Evolutionary conservation across 805 yeast species (phyloP).

Genomic region (Priceomyces haplophilus): DNA sequence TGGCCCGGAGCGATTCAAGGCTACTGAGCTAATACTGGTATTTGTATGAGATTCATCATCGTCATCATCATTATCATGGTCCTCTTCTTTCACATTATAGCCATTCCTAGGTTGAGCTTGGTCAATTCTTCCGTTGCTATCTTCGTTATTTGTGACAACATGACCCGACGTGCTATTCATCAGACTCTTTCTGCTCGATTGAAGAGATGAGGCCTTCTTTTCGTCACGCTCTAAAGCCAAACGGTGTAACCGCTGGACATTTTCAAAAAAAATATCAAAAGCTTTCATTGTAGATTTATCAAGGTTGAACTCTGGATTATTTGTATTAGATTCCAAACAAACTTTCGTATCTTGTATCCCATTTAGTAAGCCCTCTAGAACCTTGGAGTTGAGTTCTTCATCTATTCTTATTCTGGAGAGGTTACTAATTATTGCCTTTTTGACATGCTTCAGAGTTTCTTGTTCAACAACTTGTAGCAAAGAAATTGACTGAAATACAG

Average conservation of each 20-base stretch:
- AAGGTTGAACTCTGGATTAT: slow-evolving; percentile 28
- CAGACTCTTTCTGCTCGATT: slow-evolving; percentile 10
- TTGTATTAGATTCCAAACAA: slow-evolving; percentile 19
- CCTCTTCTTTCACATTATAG: slow-evolving; percentile 22
- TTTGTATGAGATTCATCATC: slow-evolving; percentile 19
- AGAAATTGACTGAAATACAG: slow-evolving; percentile 54
- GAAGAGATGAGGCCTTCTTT: slow-evolving; percentile 7
- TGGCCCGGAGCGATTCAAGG: not conserved
- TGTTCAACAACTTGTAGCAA: slow-evolving; percentile 50
- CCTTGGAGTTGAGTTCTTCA: slow-evolving; percentile 25
- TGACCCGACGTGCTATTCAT: not conserved
- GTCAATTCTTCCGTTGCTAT: not conserved
- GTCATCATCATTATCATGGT: slow-evolving; percentile 13
- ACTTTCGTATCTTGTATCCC: slow-evolving; percentile 33
- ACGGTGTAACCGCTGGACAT: slow-evolving; percentile 21
- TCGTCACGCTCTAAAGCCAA: slow-evolving; percentile 23
- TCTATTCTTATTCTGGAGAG: slow-evolving; percentile 45
- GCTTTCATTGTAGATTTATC: slow-evolving; percentile 30
- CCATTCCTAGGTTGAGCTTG: slow-evolving; percentile 1
- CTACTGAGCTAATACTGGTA: slow-evolving; percentile 6
- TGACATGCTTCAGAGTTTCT: slow-evolving; percentile 49
- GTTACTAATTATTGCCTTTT: slow-evolving; percentile 51
- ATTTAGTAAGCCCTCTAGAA: slow-evolving; percentile 30
- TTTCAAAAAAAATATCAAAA: slow-evolving; percentile 28
- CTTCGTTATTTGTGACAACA: slow-evolving; percentile 9